Percentiles rank a stretch among this genome's conserved stretches.
These are phyloP conservation scores for Mycena filopes DNA, from an alignment of 768 basidiomycete genomes.

Conservation along the genomic window DNA sequence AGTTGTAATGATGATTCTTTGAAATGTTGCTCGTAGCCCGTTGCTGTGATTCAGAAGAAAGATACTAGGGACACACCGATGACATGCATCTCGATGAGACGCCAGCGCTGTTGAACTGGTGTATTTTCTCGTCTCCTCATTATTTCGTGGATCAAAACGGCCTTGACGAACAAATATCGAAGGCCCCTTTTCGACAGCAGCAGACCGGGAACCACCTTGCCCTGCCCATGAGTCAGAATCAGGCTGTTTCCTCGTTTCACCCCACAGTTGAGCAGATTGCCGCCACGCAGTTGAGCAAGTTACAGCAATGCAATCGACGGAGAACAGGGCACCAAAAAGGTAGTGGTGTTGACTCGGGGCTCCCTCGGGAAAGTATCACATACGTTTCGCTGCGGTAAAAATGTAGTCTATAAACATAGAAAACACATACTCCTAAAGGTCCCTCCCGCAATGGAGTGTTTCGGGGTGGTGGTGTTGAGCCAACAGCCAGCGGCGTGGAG, in stretches of 20 bases:
- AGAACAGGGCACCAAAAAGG: neutral
- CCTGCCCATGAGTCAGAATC: neutral
- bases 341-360: neutral
- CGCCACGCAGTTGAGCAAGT: slow-evolving; percentile 4
- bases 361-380: slow-evolving; percentile 11
- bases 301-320: slow-evolving; percentile 9
- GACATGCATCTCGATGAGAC: no score
- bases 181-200: slow-evolving; percentile 1
- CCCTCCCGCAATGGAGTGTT: no score
- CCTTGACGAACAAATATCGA: slow-evolving; percentile 8
- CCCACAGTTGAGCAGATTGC: slow-evolving; percentile 21
- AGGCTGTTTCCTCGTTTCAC: slow-evolving; percentile 5
- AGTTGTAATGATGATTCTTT: no score
- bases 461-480: neutral
- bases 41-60: no score
- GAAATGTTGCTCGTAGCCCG: no score
- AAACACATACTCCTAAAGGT: slow-evolving; percentile 1
- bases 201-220: neutral
- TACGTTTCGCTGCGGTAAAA: neutral
- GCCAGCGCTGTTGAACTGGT: no score
- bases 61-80: no score
- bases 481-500: slow-evolving; percentile 11
- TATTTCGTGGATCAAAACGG: neutral
- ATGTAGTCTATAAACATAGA: slow-evolving; percentile 14
- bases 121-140: no score